These are phyloP conservation scores for Torulaspora maleeae DNA, from an alignment of 805 yeast species.

Conservation along the genomic window DNA sequence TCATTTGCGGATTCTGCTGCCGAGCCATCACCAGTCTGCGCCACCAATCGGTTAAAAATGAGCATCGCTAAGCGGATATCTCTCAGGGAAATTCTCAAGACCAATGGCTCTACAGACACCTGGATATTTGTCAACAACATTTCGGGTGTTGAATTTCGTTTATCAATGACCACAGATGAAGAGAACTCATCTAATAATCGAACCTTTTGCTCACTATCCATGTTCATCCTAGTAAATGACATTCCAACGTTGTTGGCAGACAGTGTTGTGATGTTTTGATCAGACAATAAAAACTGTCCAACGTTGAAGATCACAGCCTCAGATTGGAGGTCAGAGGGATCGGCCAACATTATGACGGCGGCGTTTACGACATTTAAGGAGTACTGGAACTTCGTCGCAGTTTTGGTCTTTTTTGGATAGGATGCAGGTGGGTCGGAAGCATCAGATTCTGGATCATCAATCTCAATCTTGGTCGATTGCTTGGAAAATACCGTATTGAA, in stretches of 20 bases:
- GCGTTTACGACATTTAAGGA: conserved; percentile 70
- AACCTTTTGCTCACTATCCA: conserved; percentile 54
- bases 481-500: conserved; percentile 44
- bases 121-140: conserved; percentile 60
- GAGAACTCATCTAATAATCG: conserved; percentile 88
- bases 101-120: conserved; percentile 70
- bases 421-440: neutral
- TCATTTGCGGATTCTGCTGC: conserved; percentile 13
- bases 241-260: conserved; percentile 78
- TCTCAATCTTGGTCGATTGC: conserved; percentile 1
- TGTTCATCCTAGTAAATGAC: conserved; percentile 74
- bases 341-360: conserved; percentile 73
- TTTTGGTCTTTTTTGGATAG: conserved; percentile 1
- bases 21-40: conserved; percentile 36
- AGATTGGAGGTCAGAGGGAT: conserved; percentile 60
- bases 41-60: conserved; percentile 69
- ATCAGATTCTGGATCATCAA: neutral
- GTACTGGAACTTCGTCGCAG: conserved; percentile 39
- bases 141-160: conserved; percentile 56
- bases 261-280: conserved; percentile 61
- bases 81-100: conserved; percentile 76
- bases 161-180: conserved; percentile 66
- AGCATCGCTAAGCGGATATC: conserved; percentile 78
- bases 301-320: conserved; percentile 90
- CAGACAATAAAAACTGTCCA: conserved; percentile 67